A percentile compares a stretch with the other conserved stretches of the same genome.
phyloP scores from a whole-genome alignment of 805 yeast species.

The Tetrapisispora pingtungensis region DNA sequence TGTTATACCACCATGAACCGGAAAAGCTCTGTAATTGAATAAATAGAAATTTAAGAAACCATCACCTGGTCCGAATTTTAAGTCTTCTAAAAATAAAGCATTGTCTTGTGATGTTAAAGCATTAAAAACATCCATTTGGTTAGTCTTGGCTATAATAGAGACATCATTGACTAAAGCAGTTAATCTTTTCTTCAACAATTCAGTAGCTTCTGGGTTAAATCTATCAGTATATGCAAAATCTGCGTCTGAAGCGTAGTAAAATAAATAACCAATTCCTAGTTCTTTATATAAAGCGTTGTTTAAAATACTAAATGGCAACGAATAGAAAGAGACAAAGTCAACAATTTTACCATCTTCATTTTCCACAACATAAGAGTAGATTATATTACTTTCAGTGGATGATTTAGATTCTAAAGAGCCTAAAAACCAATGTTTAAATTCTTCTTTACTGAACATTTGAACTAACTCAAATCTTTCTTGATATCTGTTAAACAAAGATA shows the following conservation, averaged over 20 bases:
- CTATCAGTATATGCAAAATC: conserved; percentile 35
- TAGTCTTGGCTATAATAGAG: conserved; percentile 55
- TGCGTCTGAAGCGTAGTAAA: conserved; percentile 75
- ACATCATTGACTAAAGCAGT: conserved; percentile 59
- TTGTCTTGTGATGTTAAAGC: conserved; percentile 90
- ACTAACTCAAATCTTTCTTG: conserved; percentile 62
- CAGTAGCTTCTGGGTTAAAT: conserved; percentile 33
- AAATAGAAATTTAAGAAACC: conserved; percentile 84
- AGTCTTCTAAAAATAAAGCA: conserved; percentile 64
- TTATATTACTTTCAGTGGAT: conserved; percentile 34
- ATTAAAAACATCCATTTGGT: conserved; percentile 81
- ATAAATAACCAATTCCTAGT: conserved; percentile 78
- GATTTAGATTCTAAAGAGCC: conserved; percentile 35
- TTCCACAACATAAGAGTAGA: conserved; percentile 69
- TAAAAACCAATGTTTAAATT: conserved; percentile 69
- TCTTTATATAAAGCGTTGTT: conserved; percentile 51
- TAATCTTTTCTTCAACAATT: conserved; percentile 48
- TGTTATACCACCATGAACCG: conserved; percentile 72
- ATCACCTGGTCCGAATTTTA: conserved; percentile 89
- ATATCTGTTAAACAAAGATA: conserved; percentile 47
- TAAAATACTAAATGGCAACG: conserved; percentile 79
- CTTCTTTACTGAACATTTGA: conserved; percentile 53
- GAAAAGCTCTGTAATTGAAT: conserved; percentile 80
- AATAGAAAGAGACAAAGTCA: conserved; percentile 83
- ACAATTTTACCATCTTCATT: conserved; percentile 50